Conservation (phyloP, 257 asterid species). For the Datura wrightii region DNA sequence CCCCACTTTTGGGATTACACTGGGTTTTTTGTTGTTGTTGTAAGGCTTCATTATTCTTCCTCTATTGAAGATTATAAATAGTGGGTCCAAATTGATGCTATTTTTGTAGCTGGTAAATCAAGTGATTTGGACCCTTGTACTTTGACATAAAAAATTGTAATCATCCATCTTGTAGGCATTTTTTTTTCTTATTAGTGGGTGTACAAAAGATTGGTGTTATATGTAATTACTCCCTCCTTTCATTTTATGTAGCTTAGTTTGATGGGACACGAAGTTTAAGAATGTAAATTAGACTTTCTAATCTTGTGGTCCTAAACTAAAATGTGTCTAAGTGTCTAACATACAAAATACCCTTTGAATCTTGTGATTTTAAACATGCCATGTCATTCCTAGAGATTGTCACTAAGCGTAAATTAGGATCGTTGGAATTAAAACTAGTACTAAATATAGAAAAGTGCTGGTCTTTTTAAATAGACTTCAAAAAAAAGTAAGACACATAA, state of each 20-base stretch:
- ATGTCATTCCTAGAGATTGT: background rate
- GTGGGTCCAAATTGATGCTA: background rate
- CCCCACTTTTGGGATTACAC: background rate
- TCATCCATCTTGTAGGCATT: constrained; percentile 5
- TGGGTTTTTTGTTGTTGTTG: background rate
- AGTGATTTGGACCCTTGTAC: constrained; percentile 11
- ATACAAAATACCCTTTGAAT: background rate
- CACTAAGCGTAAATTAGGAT: background rate
- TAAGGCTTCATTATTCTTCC: background rate
- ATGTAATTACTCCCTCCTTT: background rate
- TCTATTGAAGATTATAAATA: constrained; percentile 9
- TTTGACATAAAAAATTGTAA: background rate
- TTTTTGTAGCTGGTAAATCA: constrained; percentile 7
- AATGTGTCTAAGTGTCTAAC: background rate
- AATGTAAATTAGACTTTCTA: background rate
- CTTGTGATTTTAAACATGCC: constrained; percentile 14
- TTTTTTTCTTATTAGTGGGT: background rate
- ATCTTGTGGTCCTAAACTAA: constrained; percentile 9
- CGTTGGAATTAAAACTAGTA: background rate
- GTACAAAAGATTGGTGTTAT: background rate
- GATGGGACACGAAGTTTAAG: background rate
- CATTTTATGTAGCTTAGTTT: constrained; percentile 10
- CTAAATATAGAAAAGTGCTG: background rate
- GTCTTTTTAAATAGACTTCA: background rate
- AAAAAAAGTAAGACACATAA: constrained; percentile 5